Conservation (phyloP, 305 asterid genomes). For the Solanum hybrid region DNA sequence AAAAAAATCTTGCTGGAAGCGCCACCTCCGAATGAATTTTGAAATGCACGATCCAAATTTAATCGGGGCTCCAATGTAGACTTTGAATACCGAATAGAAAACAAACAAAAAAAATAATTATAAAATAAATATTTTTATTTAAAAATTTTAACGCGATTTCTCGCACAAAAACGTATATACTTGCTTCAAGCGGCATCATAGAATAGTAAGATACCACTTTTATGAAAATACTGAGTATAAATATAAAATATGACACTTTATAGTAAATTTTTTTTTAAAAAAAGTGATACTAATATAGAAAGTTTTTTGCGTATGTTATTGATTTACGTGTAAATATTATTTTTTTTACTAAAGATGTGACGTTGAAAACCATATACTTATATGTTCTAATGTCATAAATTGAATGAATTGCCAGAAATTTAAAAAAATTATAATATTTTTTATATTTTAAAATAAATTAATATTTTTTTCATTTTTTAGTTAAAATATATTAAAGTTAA, state of each 20-base stretch:
- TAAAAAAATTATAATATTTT: too few species aligned
- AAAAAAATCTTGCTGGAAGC: too few species aligned
- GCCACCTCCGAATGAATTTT: accelerated
- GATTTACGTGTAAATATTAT: not conserved
- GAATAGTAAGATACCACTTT: not conserved
- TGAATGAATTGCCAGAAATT: not conserved
- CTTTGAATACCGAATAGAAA: accelerated
- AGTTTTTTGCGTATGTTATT: not conserved
- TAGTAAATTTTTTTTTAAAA: not conserved
- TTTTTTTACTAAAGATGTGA: not conserved
- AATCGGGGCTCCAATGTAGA: accelerated
- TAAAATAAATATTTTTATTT: too few species aligned
- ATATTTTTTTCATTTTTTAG: too few species aligned
- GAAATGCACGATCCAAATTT: too few species aligned
- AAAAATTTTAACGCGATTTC: not conserved
- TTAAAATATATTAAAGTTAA: too few species aligned
- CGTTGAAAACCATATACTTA: not conserved
- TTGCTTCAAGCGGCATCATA: not conserved
- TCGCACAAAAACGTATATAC: not conserved
- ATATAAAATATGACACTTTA: too few species aligned
- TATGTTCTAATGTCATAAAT: not conserved
- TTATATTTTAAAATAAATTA: too few species aligned
- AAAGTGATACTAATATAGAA: not conserved
- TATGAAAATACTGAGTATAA: too few species aligned
- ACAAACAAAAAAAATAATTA: too few species aligned